Evolutionary conservation across 192 early-diverging fungal genomes (phyloP), one percentile per base, ranked within the genome.

Genomic region (Phlyctochytrium arcticum): DNA sequence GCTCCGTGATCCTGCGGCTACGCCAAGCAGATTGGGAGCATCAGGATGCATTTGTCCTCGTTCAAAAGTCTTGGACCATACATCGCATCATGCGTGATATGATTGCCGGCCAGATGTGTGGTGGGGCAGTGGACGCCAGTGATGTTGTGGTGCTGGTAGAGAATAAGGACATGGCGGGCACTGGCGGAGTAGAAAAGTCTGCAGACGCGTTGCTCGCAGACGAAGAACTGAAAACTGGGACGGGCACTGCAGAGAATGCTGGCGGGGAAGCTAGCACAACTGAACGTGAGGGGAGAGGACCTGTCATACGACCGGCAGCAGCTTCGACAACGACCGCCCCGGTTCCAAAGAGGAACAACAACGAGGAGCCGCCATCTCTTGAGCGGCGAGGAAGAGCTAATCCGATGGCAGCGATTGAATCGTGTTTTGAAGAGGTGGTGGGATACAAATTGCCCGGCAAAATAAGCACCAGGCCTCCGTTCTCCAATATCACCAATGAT

Each of bases 21-120:
- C 64, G 64, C 5, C 64, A 66, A 36, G 53, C 47, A 10, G 64
- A 57, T n/a, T 66, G 64, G 64, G 36, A 57, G 29, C 35, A 66
- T 29, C 51, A 57, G 24, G 64, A 66, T 27, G 64, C 37, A 26
- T 66, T 47, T 36, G 64, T 66, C n/a, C 26, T 44, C 3, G 51
- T 29, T 17, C 53, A 66, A 32, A 66, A 66, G 54, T 29, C 32
- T 29, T 57, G 53, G 54, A 55, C 51, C 15, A 51, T 66, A 31
- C 12, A 47, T 24, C 15, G 64, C 23, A 5, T 66, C 53, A 53
- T 53, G 50, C 51, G 53, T 51, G 54, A 36, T 31, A 36, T 57
- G 36, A 57, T 66, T 30, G 54, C 54, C 29, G 15, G 27, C 53
- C 23, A 48, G 42, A 32, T 66, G 24, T 54, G 57, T 48, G 26